Evolutionary conservation across 768 basidiomycete genomes (phyloP), one percentile per base, ranked within the genome.

Genomic region (Kwoniella europaea): DNA sequence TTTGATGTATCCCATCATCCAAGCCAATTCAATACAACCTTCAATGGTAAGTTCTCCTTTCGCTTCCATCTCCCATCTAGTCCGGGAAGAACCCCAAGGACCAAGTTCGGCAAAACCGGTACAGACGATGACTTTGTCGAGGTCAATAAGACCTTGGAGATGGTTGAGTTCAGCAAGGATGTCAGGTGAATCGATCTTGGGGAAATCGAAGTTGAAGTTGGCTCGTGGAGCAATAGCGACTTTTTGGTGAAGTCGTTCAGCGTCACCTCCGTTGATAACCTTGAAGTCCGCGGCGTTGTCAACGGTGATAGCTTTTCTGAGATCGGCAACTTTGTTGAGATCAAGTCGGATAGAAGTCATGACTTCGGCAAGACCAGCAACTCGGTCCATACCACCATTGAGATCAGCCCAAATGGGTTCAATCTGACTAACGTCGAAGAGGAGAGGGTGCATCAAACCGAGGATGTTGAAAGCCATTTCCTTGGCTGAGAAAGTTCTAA

Each of bases 401-500:
- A 98, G 87, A 82, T 98, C 97, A 66, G 96, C 97, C 97, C 97
- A 98, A 82, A 98, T 95, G 10, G 97, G 96, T 83, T 99, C 96
- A 57, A 98, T 95, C 83, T 99, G 97, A 12, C 96, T 97, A 80
- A 99, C 96, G 84, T 96, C 97, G 89, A 98, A 98, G 64, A 99
- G 88, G 6, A 98, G 89, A 55, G 97, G 97, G 81, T 99, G 97
- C 96, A 99, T 98, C 61, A 99, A 88, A 71, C 97, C 96, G 65
- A 99, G 91, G 78, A 99, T 94, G 85, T 99, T 99, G 89, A 99
- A 99, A 0, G 97, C 95, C 97, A 98, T 99, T 85, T 99, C 97
- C 86, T 98, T 98, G 35, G 97, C 92, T 0, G 96, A 98, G 89
- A 98, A 99, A 1, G 97, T 99, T 74, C 97, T 90, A 69, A 97